Conservation (phyloP, 129 eudicot species). For the Flaveria bidentis region DNA sequence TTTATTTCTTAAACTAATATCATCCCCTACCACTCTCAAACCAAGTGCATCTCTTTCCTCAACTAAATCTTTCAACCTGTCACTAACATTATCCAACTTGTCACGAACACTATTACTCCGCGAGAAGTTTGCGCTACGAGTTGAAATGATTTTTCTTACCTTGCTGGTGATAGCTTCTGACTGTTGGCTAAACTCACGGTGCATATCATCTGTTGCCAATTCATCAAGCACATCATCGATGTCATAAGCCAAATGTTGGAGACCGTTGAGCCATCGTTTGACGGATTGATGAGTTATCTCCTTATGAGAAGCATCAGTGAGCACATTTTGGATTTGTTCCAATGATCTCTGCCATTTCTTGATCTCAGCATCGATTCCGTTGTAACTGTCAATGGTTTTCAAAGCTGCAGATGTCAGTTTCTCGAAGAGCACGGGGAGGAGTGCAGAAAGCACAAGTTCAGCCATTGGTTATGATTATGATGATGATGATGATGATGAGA, state of each 20-base stretch:
- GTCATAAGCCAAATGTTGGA: constrained; percentile 3
- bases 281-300: background rate
- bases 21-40: background rate
- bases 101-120: background rate
- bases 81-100: background rate
- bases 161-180: background rate
- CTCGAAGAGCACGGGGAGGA: background rate
- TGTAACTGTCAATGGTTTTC: background rate
- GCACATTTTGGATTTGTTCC: background rate
- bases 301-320: background rate
- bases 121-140: background rate
- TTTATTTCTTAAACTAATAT: background rate
- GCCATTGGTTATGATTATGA: background rate
- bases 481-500: no score
- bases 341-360: background rate
- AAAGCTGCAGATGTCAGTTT: background rate
- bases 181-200: background rate
- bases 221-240: background rate
- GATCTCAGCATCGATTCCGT: background rate
- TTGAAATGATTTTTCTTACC: background rate
- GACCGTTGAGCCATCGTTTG: background rate
- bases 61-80: background rate
- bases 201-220: background rate
- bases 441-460: background rate
- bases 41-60: background rate